These are phyloP conservation scores for Nannizzia gypsea DNA, from an alignment of 2,329 filamentous ascomycete species.

Conservation along the genomic window DNA sequence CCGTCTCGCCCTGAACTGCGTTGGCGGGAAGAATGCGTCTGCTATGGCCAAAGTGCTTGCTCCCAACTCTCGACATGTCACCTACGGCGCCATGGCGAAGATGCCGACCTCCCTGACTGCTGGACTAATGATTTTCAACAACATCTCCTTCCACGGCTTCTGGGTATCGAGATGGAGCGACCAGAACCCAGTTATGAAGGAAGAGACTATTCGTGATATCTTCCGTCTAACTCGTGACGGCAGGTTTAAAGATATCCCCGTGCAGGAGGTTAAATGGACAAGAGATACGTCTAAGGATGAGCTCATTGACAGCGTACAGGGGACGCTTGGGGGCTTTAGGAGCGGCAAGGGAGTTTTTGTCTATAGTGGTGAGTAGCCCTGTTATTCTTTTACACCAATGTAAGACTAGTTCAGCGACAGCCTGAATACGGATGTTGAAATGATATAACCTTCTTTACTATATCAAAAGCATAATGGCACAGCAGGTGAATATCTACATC, in stretches of 20 bases:
- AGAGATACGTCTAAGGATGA: conserved; percentile 63
- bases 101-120: conserved; percentile 73
- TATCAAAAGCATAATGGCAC: too few relatives aligned
- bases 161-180: conserved; percentile 91
- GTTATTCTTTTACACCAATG: too few relatives aligned
- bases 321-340: conserved; percentile 71
- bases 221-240: conserved; percentile 61
- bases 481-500: too few relatives aligned
- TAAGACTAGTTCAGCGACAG: too few relatives aligned
- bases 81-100: conserved; percentile 90
- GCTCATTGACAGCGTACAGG: conserved; percentile 64
- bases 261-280: conserved; percentile 71
- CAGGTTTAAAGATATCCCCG: conserved; percentile 70
- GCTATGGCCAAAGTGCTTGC: conserved; percentile 64
- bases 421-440: too few relatives aligned
- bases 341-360: conserved; percentile 84
- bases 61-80: conserved; percentile 63
- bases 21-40: conserved; percentile 75
- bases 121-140: conserved; percentile 82
- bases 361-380: conserved; percentile 44
- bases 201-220: conserved; percentile 72
- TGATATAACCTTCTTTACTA: too few relatives aligned
- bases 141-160: conserved; percentile 80
- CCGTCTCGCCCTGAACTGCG: conserved; percentile 77
- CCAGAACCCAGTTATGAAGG: conserved; percentile 58